Conservation (phyloP, 441 rosid genomes). For the Gossypium davidsonii region DNA sequence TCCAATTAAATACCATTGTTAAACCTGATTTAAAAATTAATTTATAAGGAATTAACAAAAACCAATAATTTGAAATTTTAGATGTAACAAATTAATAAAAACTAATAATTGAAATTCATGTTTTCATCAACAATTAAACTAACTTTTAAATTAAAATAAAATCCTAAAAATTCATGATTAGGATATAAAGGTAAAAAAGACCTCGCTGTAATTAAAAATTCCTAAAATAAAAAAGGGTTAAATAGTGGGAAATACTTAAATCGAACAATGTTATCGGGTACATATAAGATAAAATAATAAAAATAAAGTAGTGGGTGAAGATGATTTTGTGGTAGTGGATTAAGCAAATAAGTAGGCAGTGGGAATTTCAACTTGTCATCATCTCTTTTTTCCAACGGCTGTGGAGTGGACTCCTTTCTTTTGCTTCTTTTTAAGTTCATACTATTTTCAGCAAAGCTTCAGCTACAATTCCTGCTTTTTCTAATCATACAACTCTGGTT, state of each 20-base stretch:
- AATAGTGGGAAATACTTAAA: not conserved
- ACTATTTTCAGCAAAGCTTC: slow-evolving; percentile 15
- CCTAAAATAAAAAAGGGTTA: too few species aligned
- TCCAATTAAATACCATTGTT: too few species aligned
- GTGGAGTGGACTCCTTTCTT: slow-evolving; percentile 9
- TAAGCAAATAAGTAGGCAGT: not conserved
- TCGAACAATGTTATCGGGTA: not conserved
- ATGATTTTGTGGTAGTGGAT: not conserved
- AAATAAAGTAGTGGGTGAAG: not conserved
- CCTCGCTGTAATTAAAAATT: not conserved
- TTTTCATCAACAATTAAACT: too few species aligned
- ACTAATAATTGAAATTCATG: too few species aligned
- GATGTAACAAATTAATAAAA: too few species aligned
- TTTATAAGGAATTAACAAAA: too few species aligned
- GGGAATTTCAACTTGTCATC: not conserved
- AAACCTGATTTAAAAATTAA: too few species aligned
- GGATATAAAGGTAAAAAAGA: not conserved
- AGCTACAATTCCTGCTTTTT: not conserved
- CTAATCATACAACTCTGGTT: not conserved
- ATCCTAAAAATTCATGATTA: too few species aligned
- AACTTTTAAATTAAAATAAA: too few species aligned
- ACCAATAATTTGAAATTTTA: too few species aligned
- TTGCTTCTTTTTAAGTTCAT: not conserved
- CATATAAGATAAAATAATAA: too few species aligned
- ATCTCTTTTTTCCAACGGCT: slow-evolving; percentile 9